Evolutionary conservation across 2,329 filamentous ascomycete genomes (phyloP), one percentile per base, ranked within the genome.

Genomic region (Helminthosporium solani): DNA sequence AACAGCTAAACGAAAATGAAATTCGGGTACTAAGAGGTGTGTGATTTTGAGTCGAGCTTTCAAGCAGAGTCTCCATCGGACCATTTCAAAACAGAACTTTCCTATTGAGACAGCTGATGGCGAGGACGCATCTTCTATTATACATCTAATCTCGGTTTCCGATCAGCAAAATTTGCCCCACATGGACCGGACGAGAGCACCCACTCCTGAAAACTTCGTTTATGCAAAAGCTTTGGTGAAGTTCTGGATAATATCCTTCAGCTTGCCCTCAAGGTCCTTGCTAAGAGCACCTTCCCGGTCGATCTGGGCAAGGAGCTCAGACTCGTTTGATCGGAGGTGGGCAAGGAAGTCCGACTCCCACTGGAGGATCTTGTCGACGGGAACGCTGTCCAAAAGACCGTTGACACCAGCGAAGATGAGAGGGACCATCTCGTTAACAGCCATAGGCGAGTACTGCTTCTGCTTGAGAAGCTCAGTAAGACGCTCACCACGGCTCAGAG

Each of bases 391-490:
- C 63, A 99, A 86, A 78, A 83, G 79, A 81, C 94, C 94, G 79
- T 97, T 97, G 80, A 99, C 90, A 95, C 94, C 94, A 61, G 94
- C 92, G 78, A 84, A 99, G 83, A 99, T 97, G 64, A 99, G 86
- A 64, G 94, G 94, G 81, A 99, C 94, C 92, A 97, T 97, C 82
- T 99, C 92, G 82, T 95, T 94, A 73, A 97, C 92, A 64, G 90
- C 88, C 91, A 96, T 96, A 68, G 94, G 94, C 37, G 83, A 86
- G 84, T 97, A 99, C 81, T 99, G 94, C 85, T 96, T 96, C 84
- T 99, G 94, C 87, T 97, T 97, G 70, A 96, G 87, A 62, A 96
- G 88, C 85, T 97, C 92, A 66, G 92, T 96, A 73, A 91, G 86
- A 82, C 94, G 91, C 83, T 97, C 92, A 88, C 94, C 94, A 87